phyloP scores from a whole-genome alignment of 352 stramenopile genomes.

The Phytophthora ramorum region DNA sequence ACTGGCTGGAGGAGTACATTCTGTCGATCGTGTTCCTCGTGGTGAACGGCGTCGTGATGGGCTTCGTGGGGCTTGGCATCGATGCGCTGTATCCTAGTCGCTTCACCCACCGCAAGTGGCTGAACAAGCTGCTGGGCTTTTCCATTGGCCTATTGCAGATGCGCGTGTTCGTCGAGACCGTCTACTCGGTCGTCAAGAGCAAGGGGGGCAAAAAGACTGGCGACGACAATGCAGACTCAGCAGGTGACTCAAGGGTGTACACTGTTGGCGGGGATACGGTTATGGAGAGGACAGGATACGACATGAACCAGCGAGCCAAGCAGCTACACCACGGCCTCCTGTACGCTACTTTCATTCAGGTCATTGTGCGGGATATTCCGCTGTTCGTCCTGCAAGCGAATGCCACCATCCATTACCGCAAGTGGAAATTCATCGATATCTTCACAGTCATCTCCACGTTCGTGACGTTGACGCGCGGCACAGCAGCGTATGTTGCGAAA shows the following conservation, averaged over 20 bases:
- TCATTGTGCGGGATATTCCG: slow-evolving; percentile 73
- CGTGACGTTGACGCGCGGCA: slow-evolving; percentile 55
- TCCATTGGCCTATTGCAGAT: slow-evolving; percentile 65
- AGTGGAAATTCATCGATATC: slow-evolving; percentile 72
- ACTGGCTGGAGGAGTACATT: slow-evolving; percentile 77
- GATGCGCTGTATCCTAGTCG: slow-evolving; percentile 45
- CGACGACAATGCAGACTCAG: slow-evolving; percentile 1
- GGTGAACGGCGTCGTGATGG: slow-evolving; percentile 67
- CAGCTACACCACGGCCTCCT: slow-evolving; percentile 41
- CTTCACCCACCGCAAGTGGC: slow-evolving; percentile 31
- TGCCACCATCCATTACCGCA: slow-evolving; percentile 83
- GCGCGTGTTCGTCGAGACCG: slow-evolving; percentile 66
- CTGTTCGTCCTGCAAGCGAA: slow-evolving; percentile 81
- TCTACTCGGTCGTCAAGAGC: slow-evolving; percentile 37
- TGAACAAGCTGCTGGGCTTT: slow-evolving; percentile 53
- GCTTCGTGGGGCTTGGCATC: slow-evolving; percentile 60
- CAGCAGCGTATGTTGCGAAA: slow-evolving; percentile 54
- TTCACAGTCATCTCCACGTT: slow-evolving; percentile 63
- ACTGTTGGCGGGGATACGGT: slow-evolving; percentile 13
- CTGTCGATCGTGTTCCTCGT: slow-evolving; percentile 75
- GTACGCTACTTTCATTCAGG: slow-evolving; percentile 72
- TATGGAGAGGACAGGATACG: slow-evolving; percentile 4
- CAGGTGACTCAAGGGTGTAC: not conserved
- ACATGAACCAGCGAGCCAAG: not conserved
- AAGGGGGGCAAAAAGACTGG: slow-evolving; percentile 6